Conservation (phyloP, 257 asterid genomes). For the Sherardia arvensis region DNA sequence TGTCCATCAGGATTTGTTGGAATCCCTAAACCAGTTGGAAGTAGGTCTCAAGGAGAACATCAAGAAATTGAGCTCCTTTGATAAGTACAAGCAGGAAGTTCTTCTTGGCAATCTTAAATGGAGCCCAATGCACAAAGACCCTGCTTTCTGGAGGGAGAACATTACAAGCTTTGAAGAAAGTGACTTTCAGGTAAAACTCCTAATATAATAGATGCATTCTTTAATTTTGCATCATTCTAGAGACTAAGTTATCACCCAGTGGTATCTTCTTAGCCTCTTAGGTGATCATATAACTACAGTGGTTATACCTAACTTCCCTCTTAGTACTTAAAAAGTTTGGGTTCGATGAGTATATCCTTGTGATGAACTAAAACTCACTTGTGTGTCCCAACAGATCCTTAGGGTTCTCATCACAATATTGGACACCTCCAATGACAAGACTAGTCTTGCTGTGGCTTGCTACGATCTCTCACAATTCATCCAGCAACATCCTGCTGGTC, state of each 20-base stretch:
- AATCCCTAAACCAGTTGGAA: constrained; percentile 67
- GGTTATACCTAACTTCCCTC: not conserved
- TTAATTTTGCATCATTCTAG: not conserved
- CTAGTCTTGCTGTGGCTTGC: constrained; percentile 89
- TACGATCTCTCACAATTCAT: constrained; percentile 89
- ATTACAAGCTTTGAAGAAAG: constrained; percentile 62
- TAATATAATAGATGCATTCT: not conserved
- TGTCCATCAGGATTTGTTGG: constrained; percentile 61
- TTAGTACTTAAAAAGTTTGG: not conserved
- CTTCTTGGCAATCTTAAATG: constrained; percentile 92
- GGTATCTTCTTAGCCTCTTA: no score
- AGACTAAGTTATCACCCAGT: not conserved
- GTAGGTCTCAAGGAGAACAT: constrained; percentile 64
- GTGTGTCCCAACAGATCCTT: constrained; percentile 43
- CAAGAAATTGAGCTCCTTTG: constrained; percentile 70
- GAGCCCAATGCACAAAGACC: constrained; percentile 92
- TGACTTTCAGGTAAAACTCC: constrained; percentile 88
- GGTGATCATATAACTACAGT: not conserved
- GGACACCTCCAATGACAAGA: constrained; percentile 76
- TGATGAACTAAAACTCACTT: not conserved
- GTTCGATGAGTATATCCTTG: not conserved
- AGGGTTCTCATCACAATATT: constrained; percentile 75
- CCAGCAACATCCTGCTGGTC: constrained; percentile 88
- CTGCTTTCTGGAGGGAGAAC: constrained; percentile 74
- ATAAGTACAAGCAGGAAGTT: constrained; percentile 80